Evolutionary conservation across 1,284 basidiomycete genomes (phyloP), one percentile per base, ranked within the genome.

Genomic region (Ganoderma lingzhi): DNA sequence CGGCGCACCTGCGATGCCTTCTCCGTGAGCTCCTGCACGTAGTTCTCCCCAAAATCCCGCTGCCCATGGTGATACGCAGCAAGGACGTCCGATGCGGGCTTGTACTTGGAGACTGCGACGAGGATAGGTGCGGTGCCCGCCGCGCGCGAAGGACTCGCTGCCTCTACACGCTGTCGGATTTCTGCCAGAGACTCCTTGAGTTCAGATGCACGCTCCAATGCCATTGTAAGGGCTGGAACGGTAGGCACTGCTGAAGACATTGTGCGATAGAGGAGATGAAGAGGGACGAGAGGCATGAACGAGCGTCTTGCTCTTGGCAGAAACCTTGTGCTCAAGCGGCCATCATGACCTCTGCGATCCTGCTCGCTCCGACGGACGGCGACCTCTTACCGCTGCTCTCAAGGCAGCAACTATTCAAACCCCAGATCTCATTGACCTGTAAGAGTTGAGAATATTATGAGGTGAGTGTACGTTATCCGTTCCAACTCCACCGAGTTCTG

Each of bases 21-120:
- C 60, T 96, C 95, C n/a, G 91, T 91, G 72, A 99, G 81, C 78
- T 99, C 97, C 75, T 98, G 94, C 6, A 97, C 96, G 79, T 99
- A 99, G 80, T 99, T 99, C 82, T 99, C 97, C 14, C 98, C 97
- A 79, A 99, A 99, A 79, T 98, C 96, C 1, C 90, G 84, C 75
- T 98, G 95, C 0, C 92, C 94, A 17, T 84, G 83, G 69, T 94
- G 87, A 77, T 93, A 94, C 71, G 95, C 93, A 5, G 93, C 93
- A 60, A 92, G 84, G 67, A 99, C 91, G 80, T 98, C 96, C 6
- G 91, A 90, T 1, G 93, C 88, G 1, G 97, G 96, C 79, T 99
- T 98, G 77, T 94, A 90, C 82, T 99, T 99, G 6, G 96, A 98
- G 19, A 99, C 96, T 0, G 97, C 96, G 9, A 99, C 93, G 12